Percentiles rank a stretch among this genome's conserved stretches.
phyloP scores from a whole-genome alignment of 768 basidiomycete species.

The Peribolospora kevripleyi region DNA sequence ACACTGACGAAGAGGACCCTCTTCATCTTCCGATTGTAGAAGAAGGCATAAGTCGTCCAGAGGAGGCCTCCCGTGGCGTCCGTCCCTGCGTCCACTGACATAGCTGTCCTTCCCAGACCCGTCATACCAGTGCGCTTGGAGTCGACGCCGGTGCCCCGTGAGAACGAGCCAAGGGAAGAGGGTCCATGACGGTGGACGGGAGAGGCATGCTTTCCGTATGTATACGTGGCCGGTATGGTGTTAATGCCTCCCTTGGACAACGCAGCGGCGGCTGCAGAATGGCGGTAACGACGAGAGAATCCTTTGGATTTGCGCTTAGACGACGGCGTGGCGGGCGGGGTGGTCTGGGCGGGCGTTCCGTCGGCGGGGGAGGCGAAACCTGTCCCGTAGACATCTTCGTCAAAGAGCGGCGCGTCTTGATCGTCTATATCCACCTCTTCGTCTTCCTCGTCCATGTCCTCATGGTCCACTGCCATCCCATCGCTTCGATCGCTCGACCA shows the following conservation, averaged over 20 bases:
- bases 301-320: too few relatives aligned
- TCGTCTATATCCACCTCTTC: neutral
- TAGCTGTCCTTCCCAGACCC: constrained; percentile 5
- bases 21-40: constrained; percentile 76
- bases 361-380: too few relatives aligned
- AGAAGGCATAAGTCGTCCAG: constrained; percentile 92
- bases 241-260: too few relatives aligned
- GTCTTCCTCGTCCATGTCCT: neutral
- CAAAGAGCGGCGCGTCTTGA: neutral
- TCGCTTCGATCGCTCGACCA: neutral
- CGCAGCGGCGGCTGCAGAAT: too few relatives aligned
- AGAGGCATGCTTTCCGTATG: too few relatives aligned
- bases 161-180: too few relatives aligned
- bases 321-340: too few relatives aligned
- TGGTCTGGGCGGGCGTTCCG: too few relatives aligned
- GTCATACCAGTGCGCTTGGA: neutral
- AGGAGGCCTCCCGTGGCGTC: constrained; percentile 39
- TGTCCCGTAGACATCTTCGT: neutral
- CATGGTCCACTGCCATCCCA: neutral
- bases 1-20: constrained; percentile 75
- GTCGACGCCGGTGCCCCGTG: too few relatives aligned
- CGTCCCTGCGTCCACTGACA: neutral
- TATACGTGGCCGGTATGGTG: too few relatives aligned
- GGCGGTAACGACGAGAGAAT: too few relatives aligned
- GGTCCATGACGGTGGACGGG: too few relatives aligned